A percentile compares a stretch with the other conserved stretches of the same genome.
Conservation (phyloP, 306 rosid genomes). For the Malus fusca region DNA sequence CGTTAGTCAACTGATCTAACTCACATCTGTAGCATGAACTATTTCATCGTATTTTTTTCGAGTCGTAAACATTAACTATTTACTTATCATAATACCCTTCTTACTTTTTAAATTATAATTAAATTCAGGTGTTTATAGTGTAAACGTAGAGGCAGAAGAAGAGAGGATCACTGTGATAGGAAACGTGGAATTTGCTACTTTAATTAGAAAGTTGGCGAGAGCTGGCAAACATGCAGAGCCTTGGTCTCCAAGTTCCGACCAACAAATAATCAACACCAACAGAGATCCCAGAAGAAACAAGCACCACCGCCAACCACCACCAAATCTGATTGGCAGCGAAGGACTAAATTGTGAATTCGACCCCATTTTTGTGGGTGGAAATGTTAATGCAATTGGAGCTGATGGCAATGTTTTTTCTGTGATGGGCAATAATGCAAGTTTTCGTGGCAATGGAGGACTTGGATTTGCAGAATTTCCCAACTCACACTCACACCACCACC, state of each 20-base stretch:
- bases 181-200: neutral
- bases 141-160: constrained; percentile 35
- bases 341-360: neutral
- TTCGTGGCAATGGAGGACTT: neutral
- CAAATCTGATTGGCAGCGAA: neutral
- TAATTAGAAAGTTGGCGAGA: constrained; percentile 32
- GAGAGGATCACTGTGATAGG: constrained; percentile 13
- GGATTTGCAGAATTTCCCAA: neutral
- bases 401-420: neutral
- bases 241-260: neutral
- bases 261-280: neutral
- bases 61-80: neutral
- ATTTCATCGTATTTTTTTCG: neutral
- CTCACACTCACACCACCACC: neutral
- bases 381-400: neutral
- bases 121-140: constrained; percentile 42
- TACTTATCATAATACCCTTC: neutral
- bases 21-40: too few species aligned
- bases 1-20: too few species aligned
- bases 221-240: constrained; percentile 41
- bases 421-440: neutral
- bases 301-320: neutral
- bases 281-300: neutral
- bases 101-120: neutral
- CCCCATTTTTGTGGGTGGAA: neutral